Evolutionary conservation across 495 filamentous ascomycete species (phyloP).

Genomic region (Annulohypoxylon bovei): DNA sequence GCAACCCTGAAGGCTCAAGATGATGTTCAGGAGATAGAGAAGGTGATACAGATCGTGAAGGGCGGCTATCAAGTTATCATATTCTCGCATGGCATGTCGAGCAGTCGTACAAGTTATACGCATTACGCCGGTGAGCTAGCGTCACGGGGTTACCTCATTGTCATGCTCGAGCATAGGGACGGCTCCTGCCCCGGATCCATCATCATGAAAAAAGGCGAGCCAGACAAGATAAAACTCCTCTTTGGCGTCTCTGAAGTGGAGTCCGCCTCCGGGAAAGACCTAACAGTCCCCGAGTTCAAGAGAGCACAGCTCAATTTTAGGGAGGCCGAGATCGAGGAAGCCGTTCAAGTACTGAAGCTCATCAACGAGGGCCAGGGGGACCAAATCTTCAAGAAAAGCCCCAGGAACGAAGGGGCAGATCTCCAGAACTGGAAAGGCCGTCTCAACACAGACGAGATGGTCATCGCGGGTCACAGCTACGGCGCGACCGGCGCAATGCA

Average conservation of each 20-base stretch:
- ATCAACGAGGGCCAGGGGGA: constrained; percentile 57
- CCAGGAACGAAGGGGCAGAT: constrained; percentile 46
- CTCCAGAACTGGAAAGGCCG: constrained; percentile 48
- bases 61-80: constrained; percentile 57
- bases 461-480: constrained; percentile 63
- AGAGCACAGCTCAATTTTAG: constrained; percentile 60
- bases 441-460: constrained; percentile 52
- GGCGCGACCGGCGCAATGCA: constrained; percentile 64
- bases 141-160: constrained; percentile 61
- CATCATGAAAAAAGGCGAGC: constrained; percentile 47
- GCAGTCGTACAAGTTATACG: constrained; percentile 61
- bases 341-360: constrained; percentile 51
- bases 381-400: constrained; percentile 47
- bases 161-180: constrained; percentile 63
- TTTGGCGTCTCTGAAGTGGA: constrained; percentile 48
- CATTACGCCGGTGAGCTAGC: constrained; percentile 65
- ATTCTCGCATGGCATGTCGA: constrained; percentile 65
- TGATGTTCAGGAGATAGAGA: constrained; percentile 25
- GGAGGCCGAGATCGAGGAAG: constrained; percentile 63
- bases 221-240: constrained; percentile 37
- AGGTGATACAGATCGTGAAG: constrained; percentile 32
- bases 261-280: constrained; percentile 29
- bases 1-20: constrained; percentile 35
- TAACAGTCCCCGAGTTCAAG: constrained; percentile 53
- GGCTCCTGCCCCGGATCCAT: constrained; percentile 61